Evolutionary conservation across 2,329 filamentous ascomycete genomes (phyloP).

Genomic region (Lachnellula willkommii): DNA sequence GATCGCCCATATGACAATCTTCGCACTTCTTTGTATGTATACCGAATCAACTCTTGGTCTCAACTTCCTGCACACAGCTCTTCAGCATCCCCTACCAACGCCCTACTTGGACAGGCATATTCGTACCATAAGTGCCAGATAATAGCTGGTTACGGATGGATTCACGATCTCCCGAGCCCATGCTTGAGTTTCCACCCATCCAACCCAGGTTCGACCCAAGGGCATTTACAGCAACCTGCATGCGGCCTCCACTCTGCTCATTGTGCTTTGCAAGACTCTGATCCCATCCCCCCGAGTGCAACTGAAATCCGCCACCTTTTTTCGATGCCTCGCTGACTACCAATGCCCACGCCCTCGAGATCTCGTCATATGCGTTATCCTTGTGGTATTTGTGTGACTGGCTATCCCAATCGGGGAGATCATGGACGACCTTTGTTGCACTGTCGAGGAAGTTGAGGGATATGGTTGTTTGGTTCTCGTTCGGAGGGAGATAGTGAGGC

Average conservation of each 20-base stretch:
- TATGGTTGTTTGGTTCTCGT: constrained; percentile 74
- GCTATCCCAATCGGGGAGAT: constrained; percentile 84
- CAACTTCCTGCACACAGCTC: constrained; percentile 2
- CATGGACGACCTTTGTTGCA: constrained; percentile 84
- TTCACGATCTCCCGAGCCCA: constrained; percentile 38
- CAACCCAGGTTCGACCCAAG: constrained; percentile 71
- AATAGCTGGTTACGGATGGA: constrained; percentile 60
- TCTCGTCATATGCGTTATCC: constrained; percentile 92
- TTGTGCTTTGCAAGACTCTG: constrained; percentile 83
- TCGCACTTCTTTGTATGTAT: constrained; percentile 19
- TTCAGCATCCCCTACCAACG: constrained; percentile 43
- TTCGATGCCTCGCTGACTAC: constrained; percentile 90
- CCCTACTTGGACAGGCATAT: constrained; percentile 53
- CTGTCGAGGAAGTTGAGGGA: constrained; percentile 86
- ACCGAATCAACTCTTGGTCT: constrained; percentile 7
- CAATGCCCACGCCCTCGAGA: constrained; percentile 85
- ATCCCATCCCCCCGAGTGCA: constrained; percentile 91
- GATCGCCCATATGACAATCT: constrained; percentile 19
- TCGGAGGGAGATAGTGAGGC: constrained; percentile 88
- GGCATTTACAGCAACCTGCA: constrained; percentile 74
- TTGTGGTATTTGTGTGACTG: constrained; percentile 88
- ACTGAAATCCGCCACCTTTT: constrained; percentile 79
- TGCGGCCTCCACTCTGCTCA: constrained; percentile 73
- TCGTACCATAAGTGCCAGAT: constrained; percentile 52
- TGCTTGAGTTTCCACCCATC: constrained; percentile 49